Evolutionary conservation across 2,329 filamentous ascomycete species (phyloP).

Genomic region (Samsoniella hepiali): DNA sequence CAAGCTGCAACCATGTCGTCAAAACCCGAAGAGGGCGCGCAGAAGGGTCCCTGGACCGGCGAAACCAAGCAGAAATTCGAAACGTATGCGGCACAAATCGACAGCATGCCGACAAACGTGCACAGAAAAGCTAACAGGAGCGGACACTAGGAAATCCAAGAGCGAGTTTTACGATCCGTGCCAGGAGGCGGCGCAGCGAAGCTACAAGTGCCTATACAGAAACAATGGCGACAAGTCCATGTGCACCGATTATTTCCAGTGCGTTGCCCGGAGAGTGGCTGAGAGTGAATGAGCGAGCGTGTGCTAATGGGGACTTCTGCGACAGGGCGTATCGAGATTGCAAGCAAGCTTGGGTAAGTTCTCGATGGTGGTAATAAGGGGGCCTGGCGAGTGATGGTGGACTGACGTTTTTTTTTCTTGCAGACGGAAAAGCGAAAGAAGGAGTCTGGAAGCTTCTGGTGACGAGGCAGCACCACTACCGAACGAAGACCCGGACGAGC

Average conservation of each 20-base stretch:
- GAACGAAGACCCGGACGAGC: not conserved
- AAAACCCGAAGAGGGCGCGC: constrained; percentile 17
- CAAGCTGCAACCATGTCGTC: constrained; percentile 19
- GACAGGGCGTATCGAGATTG: constrained; percentile 85
- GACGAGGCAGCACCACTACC: constrained; percentile 9
- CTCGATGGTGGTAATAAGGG: not conserved
- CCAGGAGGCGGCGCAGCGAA: constrained; percentile 83
- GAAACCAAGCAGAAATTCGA: constrained; percentile 63
- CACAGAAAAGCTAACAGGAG: not conserved
- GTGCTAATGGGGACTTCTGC: constrained; percentile 22
- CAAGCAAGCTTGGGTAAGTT: constrained; percentile 84
- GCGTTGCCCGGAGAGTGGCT: constrained; percentile 34
- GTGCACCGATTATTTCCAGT: constrained; percentile 97
- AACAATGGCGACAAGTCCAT: constrained; percentile 85
- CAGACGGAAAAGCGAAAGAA: constrained; percentile 35
- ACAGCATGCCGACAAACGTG: not conserved
- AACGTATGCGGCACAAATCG: constrained; percentile 43
- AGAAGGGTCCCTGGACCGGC: constrained; percentile 50
- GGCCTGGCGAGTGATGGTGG: not conserved
- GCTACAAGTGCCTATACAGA: constrained; percentile 81
- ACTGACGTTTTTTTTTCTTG: not conserved
- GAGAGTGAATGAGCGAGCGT: not conserved
- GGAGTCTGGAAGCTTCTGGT: constrained; percentile 28
- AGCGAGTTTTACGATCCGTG: constrained; percentile 95
- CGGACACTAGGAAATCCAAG: constrained; percentile 65